These are phyloP conservation scores for Fragosphaeria purpurea DNA, from an alignment of 2,329 filamentous ascomycete genomes.

Conservation along the genomic window DNA sequence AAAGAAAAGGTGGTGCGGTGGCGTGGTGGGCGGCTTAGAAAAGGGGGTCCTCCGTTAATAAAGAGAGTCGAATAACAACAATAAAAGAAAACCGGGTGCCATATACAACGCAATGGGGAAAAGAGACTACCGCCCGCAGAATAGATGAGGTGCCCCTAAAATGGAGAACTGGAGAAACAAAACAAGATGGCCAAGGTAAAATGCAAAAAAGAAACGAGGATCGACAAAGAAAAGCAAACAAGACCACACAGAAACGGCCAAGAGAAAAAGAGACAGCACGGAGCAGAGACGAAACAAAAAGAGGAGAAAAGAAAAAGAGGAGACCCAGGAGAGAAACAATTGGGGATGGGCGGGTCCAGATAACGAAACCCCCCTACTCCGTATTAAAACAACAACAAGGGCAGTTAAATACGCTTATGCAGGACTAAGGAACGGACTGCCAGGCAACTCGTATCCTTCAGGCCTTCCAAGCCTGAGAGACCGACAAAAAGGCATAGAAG, in stretches of 20 bases:
- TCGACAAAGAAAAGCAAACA: neutral
- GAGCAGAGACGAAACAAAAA: neutral
- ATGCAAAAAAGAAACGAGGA: slow-evolving; percentile 1
- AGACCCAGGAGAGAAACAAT: neutral
- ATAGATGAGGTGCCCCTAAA: too few relatives aligned
- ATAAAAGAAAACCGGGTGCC: neutral
- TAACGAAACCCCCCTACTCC: neutral
- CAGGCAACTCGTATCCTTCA: too few relatives aligned
- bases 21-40: too few relatives aligned
- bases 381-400: too few relatives aligned
- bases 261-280: too few relatives aligned
- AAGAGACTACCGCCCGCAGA: neutral
- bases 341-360: neutral
- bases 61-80: neutral
- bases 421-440: neutral
- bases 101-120: neutral
- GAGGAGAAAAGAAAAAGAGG: neutral
- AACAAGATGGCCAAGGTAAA: too few relatives aligned
- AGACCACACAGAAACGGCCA: neutral
- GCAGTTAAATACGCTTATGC: neutral
- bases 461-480: too few relatives aligned
- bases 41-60: too few relatives aligned
- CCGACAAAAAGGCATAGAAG: neutral
- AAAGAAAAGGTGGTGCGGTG: too few relatives aligned
- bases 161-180: too few relatives aligned